These are phyloP conservation scores for Lojkania enalia DNA, from an alignment of 2,329 filamentous ascomycete species.

Conservation along the genomic window DNA sequence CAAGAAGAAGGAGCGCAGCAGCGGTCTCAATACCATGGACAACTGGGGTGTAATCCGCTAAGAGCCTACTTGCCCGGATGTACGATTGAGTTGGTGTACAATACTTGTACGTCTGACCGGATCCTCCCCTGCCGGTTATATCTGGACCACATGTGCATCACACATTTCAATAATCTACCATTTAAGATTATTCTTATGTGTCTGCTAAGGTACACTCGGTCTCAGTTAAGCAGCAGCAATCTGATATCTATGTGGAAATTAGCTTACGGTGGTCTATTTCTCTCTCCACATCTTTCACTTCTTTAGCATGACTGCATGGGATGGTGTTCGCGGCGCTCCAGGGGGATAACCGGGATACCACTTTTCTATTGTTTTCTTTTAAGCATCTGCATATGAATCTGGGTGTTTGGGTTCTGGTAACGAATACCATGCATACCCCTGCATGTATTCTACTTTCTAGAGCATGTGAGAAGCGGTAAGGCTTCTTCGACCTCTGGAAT, in stretches of 20 bases:
- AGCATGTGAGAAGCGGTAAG: too few species aligned
- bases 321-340: neutral
- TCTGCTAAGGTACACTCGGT: neutral
- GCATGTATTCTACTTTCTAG: too few species aligned
- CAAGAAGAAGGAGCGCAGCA: constrained; percentile 73
- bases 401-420: neutral
- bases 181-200: neutral
- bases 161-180: too few species aligned
- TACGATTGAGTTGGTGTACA: too few species aligned
- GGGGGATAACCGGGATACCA: neutral
- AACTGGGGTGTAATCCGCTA: constrained; percentile 83
- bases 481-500: too few species aligned
- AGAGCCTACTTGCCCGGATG: too few species aligned
- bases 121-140: too few species aligned
- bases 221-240: neutral
- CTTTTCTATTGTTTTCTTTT: neutral
- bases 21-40: constrained; percentile 61
- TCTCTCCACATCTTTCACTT: neutral
- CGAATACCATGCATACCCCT: neutral
- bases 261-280: neutral
- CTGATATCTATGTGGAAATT: neutral
- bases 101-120: too few species aligned
- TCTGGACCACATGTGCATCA: too few species aligned
- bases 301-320: neutral
- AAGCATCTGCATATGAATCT: neutral